A percentile compares a stretch with the other conserved stretches of the same genome.
Evolutionary conservation across 805 yeast genomes (phyloP).

Genomic region (Yarrowia hollandica): DNA sequence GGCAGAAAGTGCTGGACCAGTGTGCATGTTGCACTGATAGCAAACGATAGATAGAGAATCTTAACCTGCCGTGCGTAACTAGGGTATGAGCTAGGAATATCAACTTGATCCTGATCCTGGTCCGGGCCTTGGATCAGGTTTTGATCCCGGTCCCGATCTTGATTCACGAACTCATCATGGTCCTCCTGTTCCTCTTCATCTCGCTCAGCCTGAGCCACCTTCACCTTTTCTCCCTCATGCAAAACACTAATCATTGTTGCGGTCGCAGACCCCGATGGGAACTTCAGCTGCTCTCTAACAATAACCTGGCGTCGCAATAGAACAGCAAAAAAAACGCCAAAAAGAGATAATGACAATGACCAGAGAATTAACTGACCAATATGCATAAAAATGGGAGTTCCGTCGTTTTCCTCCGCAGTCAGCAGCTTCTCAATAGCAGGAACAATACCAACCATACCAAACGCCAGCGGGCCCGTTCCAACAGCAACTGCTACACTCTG

Average conservation of each 20-base stretch:
- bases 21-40: conserved; percentile 71
- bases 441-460: conserved; percentile 90
- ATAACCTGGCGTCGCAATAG: conserved; percentile 85
- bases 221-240: conserved; percentile 44
- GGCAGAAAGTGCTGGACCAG: conserved; percentile 73
- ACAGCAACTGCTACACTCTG: conserved; percentile 95
- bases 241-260: conserved; percentile 88
- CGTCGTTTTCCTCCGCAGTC: conserved; percentile 58
- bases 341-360: conserved; percentile 85
- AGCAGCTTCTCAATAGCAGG: conserved; percentile 94
- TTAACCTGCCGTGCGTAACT: conserved; percentile 53
- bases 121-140: too few relatives aligned
- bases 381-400: conserved; percentile 43
- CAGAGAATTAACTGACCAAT: conserved; percentile 65
- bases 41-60: conserved; percentile 62
- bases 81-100: conserved; percentile 14
- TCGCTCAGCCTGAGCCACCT: conserved; percentile 33
- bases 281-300: conserved; percentile 80
- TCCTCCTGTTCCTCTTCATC: conserved; percentile 31
- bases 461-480: conserved; percentile 96
- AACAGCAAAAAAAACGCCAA: conserved; percentile 94
- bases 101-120: background rate
- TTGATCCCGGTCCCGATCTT: background rate
- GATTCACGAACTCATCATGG: conserved; percentile 26
- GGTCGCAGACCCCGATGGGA: conserved; percentile 95